Base-by-base conservation (phyloP, 2,329 filamentous ascomycete genomes). In the Hymenoscyphus albidus region DNA sequence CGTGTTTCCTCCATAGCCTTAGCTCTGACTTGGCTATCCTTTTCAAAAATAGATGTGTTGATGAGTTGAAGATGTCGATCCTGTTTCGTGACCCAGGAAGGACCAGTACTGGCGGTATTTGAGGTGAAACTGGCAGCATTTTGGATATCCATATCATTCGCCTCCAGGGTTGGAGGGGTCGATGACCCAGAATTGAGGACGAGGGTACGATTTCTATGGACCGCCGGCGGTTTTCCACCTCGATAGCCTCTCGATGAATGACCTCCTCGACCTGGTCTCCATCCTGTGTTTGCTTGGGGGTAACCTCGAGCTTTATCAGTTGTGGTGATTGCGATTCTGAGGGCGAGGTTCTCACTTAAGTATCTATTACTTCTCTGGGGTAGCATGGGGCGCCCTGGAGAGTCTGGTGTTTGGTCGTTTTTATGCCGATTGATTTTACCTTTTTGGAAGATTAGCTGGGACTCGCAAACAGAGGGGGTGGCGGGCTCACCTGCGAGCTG, bases 21-120 rank as follows among this genome's bases (percentile, higher is more conserved):
- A 10, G 85, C 80, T 56, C 90, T 85, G 38, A 84, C 84, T 73
- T 91, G 85, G 12, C 83, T 82, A 66, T 92, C 88, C 75, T 91
- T 89, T 68, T 93, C 88, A 75, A 89, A 95, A 0, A 94, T 85
- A 16, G 86, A 85, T 22, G 88, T 85, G 74, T 94, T 96, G 77
- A 96, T 95, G 51, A 96, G 80, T 76, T 96, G 91, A 74, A 91
- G 85, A 74, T 93, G 90, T 59, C 89, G 88, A 75, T 91, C 90
- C 59, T 82, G 88, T 74, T 88, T 90, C 5, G 87, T 85, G 54
- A 95, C 84, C 86, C 89, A 94, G 2, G 85, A 77, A 63, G 76
- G 76, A 62, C 67, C 68, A 56, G 70, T 70, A 55, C 64, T 54
- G 51, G 64, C 74, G 69, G 60, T 74, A 68, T 62, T 54, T 54